These are phyloP conservation scores for Leccinum obscurum DNA, from an alignment of 768 basidiomycete species.

Conservation along the genomic window DNA sequence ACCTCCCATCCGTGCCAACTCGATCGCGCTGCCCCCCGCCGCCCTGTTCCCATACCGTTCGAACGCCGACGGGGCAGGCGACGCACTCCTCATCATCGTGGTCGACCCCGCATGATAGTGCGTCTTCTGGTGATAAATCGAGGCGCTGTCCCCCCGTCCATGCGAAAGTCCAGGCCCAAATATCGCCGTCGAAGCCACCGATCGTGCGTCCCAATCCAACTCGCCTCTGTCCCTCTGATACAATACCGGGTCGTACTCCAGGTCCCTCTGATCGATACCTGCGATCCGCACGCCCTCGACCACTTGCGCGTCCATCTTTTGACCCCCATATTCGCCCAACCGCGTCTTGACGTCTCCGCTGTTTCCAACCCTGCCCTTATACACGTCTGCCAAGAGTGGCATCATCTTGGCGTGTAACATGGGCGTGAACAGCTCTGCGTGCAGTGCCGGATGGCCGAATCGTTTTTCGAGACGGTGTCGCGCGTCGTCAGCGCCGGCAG, in stretches of 20 bases:
- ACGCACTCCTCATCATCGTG: slow-evolving; percentile 30
- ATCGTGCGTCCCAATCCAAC: slow-evolving; percentile 84
- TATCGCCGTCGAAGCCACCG: slow-evolving; percentile 61
- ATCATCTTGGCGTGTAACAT: slow-evolving; percentile 88
- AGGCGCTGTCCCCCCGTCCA: slow-evolving; percentile 34
- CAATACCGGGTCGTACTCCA: slow-evolving; percentile 79
- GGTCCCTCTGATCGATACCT: slow-evolving; percentile 73
- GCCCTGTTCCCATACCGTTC: slow-evolving; percentile 54
- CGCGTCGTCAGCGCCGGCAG: slow-evolving; percentile 70
- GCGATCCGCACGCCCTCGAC: slow-evolving; percentile 83
- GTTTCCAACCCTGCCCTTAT: slow-evolving; percentile 65
- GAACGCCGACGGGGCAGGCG: slow-evolving; percentile 48
- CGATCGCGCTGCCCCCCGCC: slow-evolving; percentile 45
- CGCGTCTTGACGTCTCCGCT: slow-evolving; percentile 49
- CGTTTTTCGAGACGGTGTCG: slow-evolving; percentile 81
- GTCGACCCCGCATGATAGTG: slow-evolving; percentile 39
- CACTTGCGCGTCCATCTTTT: slow-evolving; percentile 71
- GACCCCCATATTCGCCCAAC: slow-evolving; percentile 76
- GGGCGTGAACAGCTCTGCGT: slow-evolving; percentile 83
- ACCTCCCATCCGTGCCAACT: slow-evolving; percentile 56
- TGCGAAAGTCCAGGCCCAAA: slow-evolving; percentile 42
- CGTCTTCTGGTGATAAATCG: slow-evolving; percentile 43
- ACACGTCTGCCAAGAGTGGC: slow-evolving; percentile 73
- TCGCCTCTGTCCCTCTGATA: slow-evolving; percentile 84
- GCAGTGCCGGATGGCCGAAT: slow-evolving; percentile 93